phyloP scores from a whole-genome alignment of 768 basidiomycete species.

The Cantharellus anzutake region DNA sequence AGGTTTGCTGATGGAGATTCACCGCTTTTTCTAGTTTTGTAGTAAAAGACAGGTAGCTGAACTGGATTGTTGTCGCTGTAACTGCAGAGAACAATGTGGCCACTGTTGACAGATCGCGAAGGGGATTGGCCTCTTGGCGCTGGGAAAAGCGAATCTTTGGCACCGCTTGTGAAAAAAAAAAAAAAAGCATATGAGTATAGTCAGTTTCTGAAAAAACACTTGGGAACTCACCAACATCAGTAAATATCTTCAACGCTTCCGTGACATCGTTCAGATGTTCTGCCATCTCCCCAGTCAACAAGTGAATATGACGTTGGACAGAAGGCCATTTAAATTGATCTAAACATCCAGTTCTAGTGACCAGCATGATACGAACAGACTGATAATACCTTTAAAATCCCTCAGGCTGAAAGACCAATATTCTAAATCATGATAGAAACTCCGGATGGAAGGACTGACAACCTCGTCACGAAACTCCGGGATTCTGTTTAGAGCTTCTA shows the following conservation, averaged over 20 bases:
- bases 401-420: slow-evolving; percentile 59
- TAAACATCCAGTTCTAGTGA: too few relatives aligned
- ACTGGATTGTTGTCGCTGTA: slow-evolving; percentile 5
- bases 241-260: slow-evolving; percentile 45
- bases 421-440: slow-evolving; percentile 54
- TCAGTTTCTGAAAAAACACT: background rate
- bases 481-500: background rate
- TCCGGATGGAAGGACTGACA: slow-evolving; percentile 43
- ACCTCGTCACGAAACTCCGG: slow-evolving; percentile 32
- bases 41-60: too few relatives aligned
- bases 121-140: background rate
- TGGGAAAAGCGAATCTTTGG: background rate
- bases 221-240: slow-evolving; percentile 47
- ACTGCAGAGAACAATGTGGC: slow-evolving; percentile 8
- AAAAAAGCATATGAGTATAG: background rate
- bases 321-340: background rate
- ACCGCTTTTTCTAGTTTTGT: too few relatives aligned
- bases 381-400: slow-evolving; percentile 41
- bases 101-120: background rate
- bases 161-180: background rate
- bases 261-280: slow-evolving; percentile 54
- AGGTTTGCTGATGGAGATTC: background rate
- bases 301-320: slow-evolving; percentile 45
- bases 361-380: too few relatives aligned
- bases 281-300: slow-evolving; percentile 50